Percentiles rank a stretch among this genome's conserved stretches.
Evolutionary conservation across 1,284 basidiomycete species (phyloP).

Genomic region (Malassezia sympodialis): DNA sequence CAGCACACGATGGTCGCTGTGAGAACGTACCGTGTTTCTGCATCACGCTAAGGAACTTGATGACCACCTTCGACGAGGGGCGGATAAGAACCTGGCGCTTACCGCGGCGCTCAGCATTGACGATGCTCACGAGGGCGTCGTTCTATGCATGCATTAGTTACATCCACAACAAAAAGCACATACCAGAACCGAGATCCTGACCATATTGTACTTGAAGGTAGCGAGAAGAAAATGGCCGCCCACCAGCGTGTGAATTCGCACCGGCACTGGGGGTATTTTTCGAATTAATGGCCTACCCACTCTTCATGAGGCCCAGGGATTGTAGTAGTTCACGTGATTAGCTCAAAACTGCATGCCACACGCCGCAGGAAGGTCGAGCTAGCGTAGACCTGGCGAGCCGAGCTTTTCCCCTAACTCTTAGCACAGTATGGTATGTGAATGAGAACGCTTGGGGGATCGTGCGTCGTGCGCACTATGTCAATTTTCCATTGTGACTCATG

Average conservation of each 20-base stretch:
- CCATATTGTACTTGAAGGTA: constrained; percentile 38
- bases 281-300: background rate
- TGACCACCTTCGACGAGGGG: constrained; percentile 47
- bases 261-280: constrained; percentile 9
- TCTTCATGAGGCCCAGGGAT: background rate
- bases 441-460: background rate
- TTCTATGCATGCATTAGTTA: constrained; percentile 23
- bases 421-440: constrained; percentile 15
- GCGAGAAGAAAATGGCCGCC: constrained; percentile 14
- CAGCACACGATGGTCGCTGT: background rate
- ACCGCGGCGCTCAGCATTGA: constrained; percentile 48
- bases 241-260: constrained; percentile 11
- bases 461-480: background rate
- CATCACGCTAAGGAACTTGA: constrained; percentile 49
- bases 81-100: constrained; percentile 48
- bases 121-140: constrained; percentile 48
- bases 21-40: constrained; percentile 47
- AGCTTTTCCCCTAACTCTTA: constrained; percentile 4
- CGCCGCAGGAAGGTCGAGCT: constrained; percentile 8
- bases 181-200: constrained; percentile 47
- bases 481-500: background rate
- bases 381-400: background rate
- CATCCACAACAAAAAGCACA: constrained; percentile 15
- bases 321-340: constrained; percentile 14
- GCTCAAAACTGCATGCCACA: constrained; percentile 15